Evolutionary conservation across 1,284 basidiomycete species (phyloP).

Genomic region (Athelia psychrophila): DNA sequence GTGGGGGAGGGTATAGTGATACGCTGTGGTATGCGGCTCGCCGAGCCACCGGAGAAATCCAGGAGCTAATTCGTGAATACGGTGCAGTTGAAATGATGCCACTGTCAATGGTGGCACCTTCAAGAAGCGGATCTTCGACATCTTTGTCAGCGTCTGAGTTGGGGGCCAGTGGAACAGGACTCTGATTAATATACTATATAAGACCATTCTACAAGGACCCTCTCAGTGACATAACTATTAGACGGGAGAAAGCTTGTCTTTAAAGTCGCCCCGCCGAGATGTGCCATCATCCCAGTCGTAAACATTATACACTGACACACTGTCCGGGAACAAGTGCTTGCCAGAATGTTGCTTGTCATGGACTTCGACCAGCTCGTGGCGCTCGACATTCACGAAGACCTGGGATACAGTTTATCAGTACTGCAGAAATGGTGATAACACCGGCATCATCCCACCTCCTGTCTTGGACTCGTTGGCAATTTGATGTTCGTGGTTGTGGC

Average conservation of each 20-base stretch:
- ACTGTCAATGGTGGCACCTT: too few species aligned
- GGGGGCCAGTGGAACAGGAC: too few species aligned
- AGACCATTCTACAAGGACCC: neutral
- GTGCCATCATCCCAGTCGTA: neutral
- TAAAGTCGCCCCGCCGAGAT: neutral
- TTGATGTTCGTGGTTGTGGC: neutral
- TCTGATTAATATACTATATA: neutral
- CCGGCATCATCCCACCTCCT: neutral
- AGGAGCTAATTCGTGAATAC: too few species aligned
- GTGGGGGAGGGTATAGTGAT: too few species aligned
- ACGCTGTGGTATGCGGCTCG: too few species aligned
- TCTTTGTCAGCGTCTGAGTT: too few species aligned
- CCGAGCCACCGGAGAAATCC: too few species aligned
- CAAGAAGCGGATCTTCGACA: too few species aligned
- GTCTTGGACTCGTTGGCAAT: neutral
- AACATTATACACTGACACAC: neutral
- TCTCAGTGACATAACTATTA: neutral
- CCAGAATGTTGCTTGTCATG: neutral
- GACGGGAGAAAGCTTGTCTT: neutral
- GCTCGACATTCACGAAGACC: conserved; percentile 1
- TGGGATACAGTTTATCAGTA: neutral
- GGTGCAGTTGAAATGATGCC: too few species aligned
- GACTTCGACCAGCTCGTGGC: neutral
- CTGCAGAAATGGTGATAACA: neutral
- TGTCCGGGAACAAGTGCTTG: neutral